Evolutionary conservation across 1,139 yeast genomes (phyloP).

Genomic region (Arxiozyma telluris): DNA sequence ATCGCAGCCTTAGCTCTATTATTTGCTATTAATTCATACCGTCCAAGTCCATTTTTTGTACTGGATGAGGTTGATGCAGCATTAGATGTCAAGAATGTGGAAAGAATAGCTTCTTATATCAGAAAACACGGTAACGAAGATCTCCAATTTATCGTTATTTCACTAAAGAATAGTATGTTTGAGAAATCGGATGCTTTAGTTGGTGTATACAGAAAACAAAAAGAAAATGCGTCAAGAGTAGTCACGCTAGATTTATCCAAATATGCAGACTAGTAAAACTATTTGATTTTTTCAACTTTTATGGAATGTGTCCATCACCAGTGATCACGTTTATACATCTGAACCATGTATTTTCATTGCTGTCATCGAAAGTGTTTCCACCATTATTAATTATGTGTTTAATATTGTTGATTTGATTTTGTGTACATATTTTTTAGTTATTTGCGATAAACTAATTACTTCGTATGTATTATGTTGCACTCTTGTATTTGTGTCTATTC

Average conservation of each 20-base stretch:
- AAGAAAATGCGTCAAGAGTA: constrained; percentile 64
- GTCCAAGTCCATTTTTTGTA: constrained; percentile 93
- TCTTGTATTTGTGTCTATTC: background rate
- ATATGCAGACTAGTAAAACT: constrained; percentile 36
- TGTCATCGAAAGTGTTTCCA: background rate
- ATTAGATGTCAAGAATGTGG: constrained; percentile 80
- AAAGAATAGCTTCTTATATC: constrained; percentile 76
- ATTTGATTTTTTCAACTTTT: background rate
- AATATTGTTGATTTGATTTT: background rate
- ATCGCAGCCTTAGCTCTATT: constrained; percentile 90
- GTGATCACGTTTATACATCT: background rate
- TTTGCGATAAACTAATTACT: too few species aligned
- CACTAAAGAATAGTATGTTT: constrained; percentile 78
- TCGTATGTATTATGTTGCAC: background rate
- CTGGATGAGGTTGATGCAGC: constrained; percentile 98
- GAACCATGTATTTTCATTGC: background rate
- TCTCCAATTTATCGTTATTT: constrained; percentile 88
- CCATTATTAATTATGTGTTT: too few species aligned
- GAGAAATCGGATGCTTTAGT: constrained; percentile 86
- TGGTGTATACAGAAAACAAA: constrained; percentile 85
- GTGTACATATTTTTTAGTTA: background rate
- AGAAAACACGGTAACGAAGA: constrained; percentile 65
- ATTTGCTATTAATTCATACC: constrained; percentile 84
- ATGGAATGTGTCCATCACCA: background rate
- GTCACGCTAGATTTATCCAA: constrained; percentile 63